phyloP scores from a whole-genome alignment of 73 alveolate genomes.

The Durusdinium trenchii region DNA sequence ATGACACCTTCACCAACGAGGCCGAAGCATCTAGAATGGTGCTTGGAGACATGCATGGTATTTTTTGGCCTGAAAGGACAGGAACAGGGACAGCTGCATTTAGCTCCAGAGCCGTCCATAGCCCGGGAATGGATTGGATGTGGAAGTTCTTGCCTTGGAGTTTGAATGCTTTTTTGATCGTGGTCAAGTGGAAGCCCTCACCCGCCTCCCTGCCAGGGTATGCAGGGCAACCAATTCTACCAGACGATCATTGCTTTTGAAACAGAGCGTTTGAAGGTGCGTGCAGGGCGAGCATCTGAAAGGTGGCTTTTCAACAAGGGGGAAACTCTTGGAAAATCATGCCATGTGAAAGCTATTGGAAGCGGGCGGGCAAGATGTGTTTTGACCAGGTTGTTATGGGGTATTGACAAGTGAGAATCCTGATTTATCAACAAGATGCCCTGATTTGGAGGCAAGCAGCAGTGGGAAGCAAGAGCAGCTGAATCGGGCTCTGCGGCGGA shows the following conservation, averaged over 20 bases:
- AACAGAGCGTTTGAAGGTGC: constrained; percentile 65
- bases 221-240: constrained; percentile 64
- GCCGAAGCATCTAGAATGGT: too few relatives aligned
- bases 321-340: too few relatives aligned
- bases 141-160: too few relatives aligned
- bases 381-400: background rate
- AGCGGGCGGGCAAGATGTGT: background rate
- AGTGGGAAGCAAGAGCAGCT: constrained; percentile 58
- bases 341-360: background rate
- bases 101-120: too few relatives aligned
- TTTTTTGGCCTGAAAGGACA: too few relatives aligned
- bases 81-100: too few relatives aligned
- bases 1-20: constrained; percentile 83
- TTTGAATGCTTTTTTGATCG: too few relatives aligned
- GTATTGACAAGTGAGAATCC: background rate
- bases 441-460: constrained; percentile 26
- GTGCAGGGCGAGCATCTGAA: background rate
- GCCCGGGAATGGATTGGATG: too few relatives aligned
- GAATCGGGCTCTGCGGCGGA: constrained; percentile 48
- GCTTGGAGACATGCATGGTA: too few relatives aligned
- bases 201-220: background rate
- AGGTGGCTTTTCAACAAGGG: background rate
- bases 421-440: background rate
- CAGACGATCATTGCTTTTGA: constrained; percentile 59
- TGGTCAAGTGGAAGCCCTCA: too few relatives aligned